Base-by-base conservation (phyloP, 768 basidiomycete genomes). In the Leccinum truebloodii region DNA sequence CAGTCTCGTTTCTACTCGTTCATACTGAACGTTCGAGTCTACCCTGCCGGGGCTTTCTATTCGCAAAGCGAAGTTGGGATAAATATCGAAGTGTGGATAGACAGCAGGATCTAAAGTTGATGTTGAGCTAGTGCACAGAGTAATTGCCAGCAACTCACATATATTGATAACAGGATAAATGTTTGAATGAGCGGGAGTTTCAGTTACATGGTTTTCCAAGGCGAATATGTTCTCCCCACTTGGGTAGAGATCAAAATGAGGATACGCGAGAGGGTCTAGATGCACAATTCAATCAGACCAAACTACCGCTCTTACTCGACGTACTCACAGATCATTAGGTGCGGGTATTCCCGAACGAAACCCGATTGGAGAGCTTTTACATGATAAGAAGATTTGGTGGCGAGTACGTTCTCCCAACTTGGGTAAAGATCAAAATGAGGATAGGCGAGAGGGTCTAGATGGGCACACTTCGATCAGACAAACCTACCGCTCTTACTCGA, bases 281-380 rank as follows among this genome's bases (percentile, higher is more conserved):
- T 52, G 44, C 22, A 22, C 14, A 51, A 35, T 37, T 37, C 8
- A 24, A 35, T 69, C 24, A 67, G 61, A 62, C 16, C n/a, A 35
- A 56, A 13, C 10, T 24, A 8, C 39, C 18, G n/a, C 28, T n/a
- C 20, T 35, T 24, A 24, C n/a, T 24, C 13, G 24, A 14, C 5
- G 41, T 7, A 61, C 75, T 65, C 60, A 76, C 75, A 74, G 28
- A 73, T 69, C 13, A 69, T 65, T 34, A 73, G 52, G 26, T 64
- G 57, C 3, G 75, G 68, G 39, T 74, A 75, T 41, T 63, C 58
- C 41, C 9, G 41, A n/a, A 44, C n/a, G 41, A 20, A 44, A 44
- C 89, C 88, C 24, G 85, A 86, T 16, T 86, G 82, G 13, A 80
- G 81, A 20, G 83, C 67, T 44, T 78, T 65, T 34, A 70, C 8